Conservation (phyloP, 306 rosid genomes). For the Casuarina glauca region DNA sequence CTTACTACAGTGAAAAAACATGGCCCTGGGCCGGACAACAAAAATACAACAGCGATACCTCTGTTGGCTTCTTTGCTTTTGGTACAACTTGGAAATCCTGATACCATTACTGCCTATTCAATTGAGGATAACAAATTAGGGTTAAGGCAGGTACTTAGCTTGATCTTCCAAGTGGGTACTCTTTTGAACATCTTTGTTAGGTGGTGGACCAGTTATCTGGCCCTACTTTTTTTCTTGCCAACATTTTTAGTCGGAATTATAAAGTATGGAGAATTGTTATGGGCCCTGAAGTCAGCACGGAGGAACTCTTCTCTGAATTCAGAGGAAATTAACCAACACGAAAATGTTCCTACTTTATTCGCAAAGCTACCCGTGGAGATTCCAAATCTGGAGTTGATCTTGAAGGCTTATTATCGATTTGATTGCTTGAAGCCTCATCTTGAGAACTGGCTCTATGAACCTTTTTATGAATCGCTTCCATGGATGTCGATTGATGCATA, state of each 20-base stretch:
- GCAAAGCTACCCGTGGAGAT: conserved; percentile 39
- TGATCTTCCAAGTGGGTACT: conserved; percentile 53
- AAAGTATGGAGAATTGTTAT: conserved; percentile 62
- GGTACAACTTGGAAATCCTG: conserved; percentile 67
- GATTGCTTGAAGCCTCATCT: conserved; percentile 59
- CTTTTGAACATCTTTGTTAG: conserved; percentile 49
- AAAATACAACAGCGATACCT: background rate
- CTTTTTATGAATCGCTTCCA: conserved; percentile 46
- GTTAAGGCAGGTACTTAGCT: conserved; percentile 46
- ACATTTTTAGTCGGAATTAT: conserved; percentile 49
- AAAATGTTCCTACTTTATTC: conserved; percentile 44
- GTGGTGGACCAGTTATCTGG: conserved; percentile 53
- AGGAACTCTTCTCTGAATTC: conserved; percentile 40
- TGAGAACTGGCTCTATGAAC: conserved; percentile 52
- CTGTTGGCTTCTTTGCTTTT: conserved; percentile 59
- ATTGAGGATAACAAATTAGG: conserved; percentile 63
- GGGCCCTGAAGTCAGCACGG: conserved; percentile 62
- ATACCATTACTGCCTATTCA: conserved; percentile 65
- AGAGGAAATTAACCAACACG: conserved; percentile 44
- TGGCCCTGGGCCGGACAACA: conserved; percentile 35
- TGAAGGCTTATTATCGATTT: conserved; percentile 62
- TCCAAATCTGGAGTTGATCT: conserved; percentile 47
- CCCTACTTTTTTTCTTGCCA: conserved; percentile 56
- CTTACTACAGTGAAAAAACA: conserved; percentile 52
- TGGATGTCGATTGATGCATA: conserved; percentile 40